phyloP scores from a whole-genome alignment of 1,284 basidiomycete genomes.

The Pseudomicrostroma phylloplanum region DNA sequence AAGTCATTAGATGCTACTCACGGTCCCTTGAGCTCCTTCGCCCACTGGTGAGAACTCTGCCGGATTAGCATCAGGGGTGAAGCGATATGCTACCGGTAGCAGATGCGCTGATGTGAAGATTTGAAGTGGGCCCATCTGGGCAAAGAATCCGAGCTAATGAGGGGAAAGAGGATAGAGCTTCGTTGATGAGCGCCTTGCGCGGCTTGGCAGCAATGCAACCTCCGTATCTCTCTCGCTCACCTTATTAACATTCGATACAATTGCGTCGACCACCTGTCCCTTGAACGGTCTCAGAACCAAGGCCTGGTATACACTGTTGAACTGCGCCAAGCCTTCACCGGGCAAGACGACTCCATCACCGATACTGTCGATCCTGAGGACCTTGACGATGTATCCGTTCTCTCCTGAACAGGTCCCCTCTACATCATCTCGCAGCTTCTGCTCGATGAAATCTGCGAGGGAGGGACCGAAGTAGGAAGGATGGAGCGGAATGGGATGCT shows the following conservation, averaged over 20 bases:
- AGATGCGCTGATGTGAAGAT: constrained; percentile 76
- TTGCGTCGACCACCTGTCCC: constrained; percentile 94
- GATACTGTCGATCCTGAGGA: constrained; percentile 59
- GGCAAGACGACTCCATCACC: constrained; percentile 66
- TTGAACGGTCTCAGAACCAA: constrained; percentile 63
- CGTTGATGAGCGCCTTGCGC: not conserved
- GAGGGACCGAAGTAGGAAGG: constrained; percentile 96
- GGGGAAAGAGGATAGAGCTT: not conserved
- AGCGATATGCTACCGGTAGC: constrained; percentile 57
- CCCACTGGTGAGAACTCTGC: constrained; percentile 32
- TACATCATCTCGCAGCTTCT: constrained; percentile 89
- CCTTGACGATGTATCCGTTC: constrained; percentile 80
- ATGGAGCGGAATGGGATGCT: constrained; percentile 89
- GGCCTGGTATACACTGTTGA: constrained; percentile 53
- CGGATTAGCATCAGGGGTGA: constrained; percentile 47
- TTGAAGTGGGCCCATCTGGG: constrained; percentile 74
- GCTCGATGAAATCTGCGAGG: constrained; percentile 70
- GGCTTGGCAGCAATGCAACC: too few relatives aligned
- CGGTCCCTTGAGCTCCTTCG: constrained; percentile 12
- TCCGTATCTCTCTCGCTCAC: constrained; percentile 54
- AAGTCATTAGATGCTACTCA: constrained; percentile 6
- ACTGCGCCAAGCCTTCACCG: constrained; percentile 80
- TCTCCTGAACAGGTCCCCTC: constrained; percentile 94
- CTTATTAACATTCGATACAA: constrained; percentile 93
- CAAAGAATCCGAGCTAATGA: constrained; percentile 90